These are phyloP conservation scores for Phyllosticta paracitricarpa DNA, from an alignment of 2,329 filamentous ascomycete species.

Conservation along the genomic window DNA sequence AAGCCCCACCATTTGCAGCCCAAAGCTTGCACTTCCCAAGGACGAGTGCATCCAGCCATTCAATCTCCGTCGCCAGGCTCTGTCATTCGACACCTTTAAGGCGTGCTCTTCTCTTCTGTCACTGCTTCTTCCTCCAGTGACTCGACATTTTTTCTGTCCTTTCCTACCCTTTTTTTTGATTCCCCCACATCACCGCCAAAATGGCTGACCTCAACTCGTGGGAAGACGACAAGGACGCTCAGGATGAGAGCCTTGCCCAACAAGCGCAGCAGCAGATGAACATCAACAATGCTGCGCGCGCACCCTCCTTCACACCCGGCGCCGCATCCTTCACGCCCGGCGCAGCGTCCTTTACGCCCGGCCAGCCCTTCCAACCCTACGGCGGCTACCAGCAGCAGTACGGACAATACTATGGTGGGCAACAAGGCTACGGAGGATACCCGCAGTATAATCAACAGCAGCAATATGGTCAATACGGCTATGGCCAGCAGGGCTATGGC, in stretches of 20 bases:
- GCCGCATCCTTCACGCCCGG: slow-evolving; percentile 64
- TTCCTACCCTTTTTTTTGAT: neutral
- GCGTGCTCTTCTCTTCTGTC: neutral
- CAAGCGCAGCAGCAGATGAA: slow-evolving; percentile 70
- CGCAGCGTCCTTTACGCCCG: slow-evolving; percentile 61
- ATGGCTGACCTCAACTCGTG: slow-evolving; percentile 94
- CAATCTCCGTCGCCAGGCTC: neutral
- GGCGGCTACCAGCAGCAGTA: slow-evolving; percentile 27
- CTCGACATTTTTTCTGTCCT: neutral
- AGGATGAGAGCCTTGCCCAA: slow-evolving; percentile 66
- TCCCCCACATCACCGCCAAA: slow-evolving; percentile 12
- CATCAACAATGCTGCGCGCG: slow-evolving; percentile 49
- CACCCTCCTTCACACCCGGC: slow-evolving; percentile 53
- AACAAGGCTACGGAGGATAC: slow-evolving; percentile 14
- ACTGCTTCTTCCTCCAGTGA: neutral
- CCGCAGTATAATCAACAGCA: slow-evolving; percentile 32
- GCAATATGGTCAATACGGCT: slow-evolving; percentile 44
- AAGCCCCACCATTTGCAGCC: neutral
- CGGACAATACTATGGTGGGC: slow-evolving; percentile 27
- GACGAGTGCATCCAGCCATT: neutral
- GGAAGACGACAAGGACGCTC: slow-evolving; percentile 72
- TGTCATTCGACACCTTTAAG: neutral
- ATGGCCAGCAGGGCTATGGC: slow-evolving; percentile 25
- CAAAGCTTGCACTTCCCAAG: neutral
- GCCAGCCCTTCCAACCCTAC: slow-evolving; percentile 55